phyloP scores from a whole-genome alignment of 164 flowering plant species.

The Magnolia changhungtana region DNA sequence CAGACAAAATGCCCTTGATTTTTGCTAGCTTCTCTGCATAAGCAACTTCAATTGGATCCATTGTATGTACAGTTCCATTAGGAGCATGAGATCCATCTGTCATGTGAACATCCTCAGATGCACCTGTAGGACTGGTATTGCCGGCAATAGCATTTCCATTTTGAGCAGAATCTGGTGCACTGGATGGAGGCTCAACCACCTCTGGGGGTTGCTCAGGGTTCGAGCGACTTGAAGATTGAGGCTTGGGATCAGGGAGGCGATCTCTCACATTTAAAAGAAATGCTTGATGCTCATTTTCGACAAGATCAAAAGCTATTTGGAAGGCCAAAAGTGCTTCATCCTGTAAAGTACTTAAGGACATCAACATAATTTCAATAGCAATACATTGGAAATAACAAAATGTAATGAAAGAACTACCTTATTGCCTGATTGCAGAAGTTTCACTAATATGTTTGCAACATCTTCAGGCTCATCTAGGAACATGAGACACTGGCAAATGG shows the following conservation, averaged over 20 bases:
- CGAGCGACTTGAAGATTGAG: conserved; percentile 17
- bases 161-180: conserved; percentile 37
- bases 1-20: conserved; percentile 74
- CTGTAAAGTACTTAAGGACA: conserved; percentile 12
- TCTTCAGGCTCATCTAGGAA: conserved; percentile 80
- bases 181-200: conserved; percentile 29
- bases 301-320: conserved; percentile 95
- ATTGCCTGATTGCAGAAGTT: conserved; percentile 57
- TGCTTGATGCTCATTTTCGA: conserved; percentile 95
- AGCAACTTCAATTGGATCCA: conserved; percentile 47
- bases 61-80: conserved; percentile 19
- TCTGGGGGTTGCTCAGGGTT: conserved; percentile 17
- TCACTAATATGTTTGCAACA: conserved; percentile 71
- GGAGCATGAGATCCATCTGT: conserved; percentile 38
- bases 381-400: background rate
- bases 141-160: conserved; percentile 29
- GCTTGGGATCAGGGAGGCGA: conserved; percentile 52
- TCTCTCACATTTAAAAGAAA: conserved; percentile 81
- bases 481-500: conserved; percentile 90
- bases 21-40: conserved; percentile 71
- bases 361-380: background rate
- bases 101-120: conserved; percentile 43
- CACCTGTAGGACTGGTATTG: conserved; percentile 9
- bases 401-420: conserved; percentile 21
- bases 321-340: conserved; percentile 88